Conservation (phyloP, 148 eudicot genomes). For the Talinum fruticosum region DNA sequence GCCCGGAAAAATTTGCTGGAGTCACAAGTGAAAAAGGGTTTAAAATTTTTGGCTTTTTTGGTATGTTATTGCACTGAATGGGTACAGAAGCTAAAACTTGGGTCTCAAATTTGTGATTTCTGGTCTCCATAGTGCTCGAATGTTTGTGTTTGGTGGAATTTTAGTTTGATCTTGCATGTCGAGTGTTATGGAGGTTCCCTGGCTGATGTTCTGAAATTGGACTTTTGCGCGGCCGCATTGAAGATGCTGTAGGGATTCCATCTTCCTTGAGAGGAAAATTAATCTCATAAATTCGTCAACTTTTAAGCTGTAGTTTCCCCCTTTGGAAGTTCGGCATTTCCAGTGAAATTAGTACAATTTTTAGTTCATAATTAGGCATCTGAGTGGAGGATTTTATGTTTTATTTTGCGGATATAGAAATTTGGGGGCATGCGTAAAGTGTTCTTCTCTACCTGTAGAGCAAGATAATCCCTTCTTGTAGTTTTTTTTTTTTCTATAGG, state of each 20-base stretch:
- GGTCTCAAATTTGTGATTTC: conserved; percentile 1
- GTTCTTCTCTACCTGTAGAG: too few relatives aligned
- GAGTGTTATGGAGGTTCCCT: too few relatives aligned
- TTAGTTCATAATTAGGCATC: neutral
- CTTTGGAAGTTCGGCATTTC: neutral
- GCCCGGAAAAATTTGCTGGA: neutral
- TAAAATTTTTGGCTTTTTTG: neutral
- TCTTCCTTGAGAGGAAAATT: too few relatives aligned
- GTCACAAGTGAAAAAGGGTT: neutral
- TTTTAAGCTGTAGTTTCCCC: neutral
- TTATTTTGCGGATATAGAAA: neutral
- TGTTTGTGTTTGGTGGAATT: neutral
- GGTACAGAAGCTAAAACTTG: neutral
- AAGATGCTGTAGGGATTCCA: too few relatives aligned
- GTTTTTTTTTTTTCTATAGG: neutral
- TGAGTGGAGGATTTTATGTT: too few relatives aligned
- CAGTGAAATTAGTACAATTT: neutral
- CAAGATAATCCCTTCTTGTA: neutral
- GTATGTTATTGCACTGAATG: neutral
- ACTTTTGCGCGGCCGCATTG: too few relatives aligned
- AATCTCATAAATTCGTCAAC: neutral
- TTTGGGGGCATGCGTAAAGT: neutral
- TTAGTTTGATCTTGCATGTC: too few relatives aligned
- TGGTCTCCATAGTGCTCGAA: neutral
- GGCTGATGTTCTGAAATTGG: too few relatives aligned